Conservation (phyloP, 352 stramenopile species). For the Phytophthora hibernalis region DNA sequence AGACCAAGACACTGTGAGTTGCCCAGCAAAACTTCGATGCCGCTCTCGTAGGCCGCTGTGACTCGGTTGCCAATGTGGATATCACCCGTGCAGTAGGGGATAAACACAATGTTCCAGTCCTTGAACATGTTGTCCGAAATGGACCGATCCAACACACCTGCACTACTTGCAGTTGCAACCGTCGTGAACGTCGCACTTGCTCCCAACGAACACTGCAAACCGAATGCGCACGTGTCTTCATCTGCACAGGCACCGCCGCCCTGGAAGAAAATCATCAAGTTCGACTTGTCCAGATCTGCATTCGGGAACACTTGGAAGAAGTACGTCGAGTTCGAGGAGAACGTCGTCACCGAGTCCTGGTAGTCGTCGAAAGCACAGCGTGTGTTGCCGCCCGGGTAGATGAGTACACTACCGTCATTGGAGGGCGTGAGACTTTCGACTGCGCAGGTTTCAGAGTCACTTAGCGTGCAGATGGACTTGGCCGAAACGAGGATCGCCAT, state of each 20-base stretch:
- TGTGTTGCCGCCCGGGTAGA: constrained; percentile 58
- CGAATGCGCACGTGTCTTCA: constrained; percentile 62
- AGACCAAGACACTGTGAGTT: constrained; percentile 41
- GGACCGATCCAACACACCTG: constrained; percentile 55
- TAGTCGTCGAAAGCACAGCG: constrained; percentile 63
- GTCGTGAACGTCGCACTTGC: constrained; percentile 49
- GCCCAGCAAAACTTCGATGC: constrained; percentile 42
- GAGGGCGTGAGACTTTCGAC: constrained; percentile 39
- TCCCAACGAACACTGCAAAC: constrained; percentile 54
- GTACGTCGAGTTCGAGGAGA: constrained; percentile 55
- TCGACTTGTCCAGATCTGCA: constrained; percentile 48
- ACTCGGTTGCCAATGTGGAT: constrained; percentile 62
- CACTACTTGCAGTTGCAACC: constrained; percentile 46
- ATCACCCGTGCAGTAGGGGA: constrained; percentile 79
- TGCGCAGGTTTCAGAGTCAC: constrained; percentile 35
- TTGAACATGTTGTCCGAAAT: constrained; percentile 65
- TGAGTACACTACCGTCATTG: constrained; percentile 43
- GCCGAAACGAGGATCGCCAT: constrained; percentile 19
- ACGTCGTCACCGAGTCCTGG: constrained; percentile 32
- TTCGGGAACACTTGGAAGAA: constrained; percentile 71
- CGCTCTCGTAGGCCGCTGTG: constrained; percentile 29
- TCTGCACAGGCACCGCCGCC: constrained; percentile 67
- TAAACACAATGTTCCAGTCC: constrained; percentile 77
- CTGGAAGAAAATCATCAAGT: constrained; percentile 72
- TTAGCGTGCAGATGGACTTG: constrained; percentile 42